These are phyloP conservation scores for Onygena corvina DNA, from an alignment of 2,329 filamentous ascomycete species.

Conservation along the genomic window DNA sequence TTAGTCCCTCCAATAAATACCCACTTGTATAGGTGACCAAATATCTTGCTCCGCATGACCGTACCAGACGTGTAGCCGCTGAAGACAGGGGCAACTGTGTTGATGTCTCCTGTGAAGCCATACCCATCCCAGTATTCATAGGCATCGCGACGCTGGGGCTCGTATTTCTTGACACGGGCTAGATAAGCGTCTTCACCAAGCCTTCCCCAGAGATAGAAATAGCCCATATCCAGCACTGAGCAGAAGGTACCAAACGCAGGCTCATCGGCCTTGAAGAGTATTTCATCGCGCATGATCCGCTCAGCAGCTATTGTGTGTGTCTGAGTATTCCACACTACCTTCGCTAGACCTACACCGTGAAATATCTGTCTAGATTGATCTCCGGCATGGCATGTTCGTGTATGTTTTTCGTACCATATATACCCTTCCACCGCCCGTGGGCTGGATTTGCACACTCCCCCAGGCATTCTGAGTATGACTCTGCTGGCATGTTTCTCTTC, in stretches of 20 bases:
- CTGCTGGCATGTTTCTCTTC: slow-evolving; percentile 2
- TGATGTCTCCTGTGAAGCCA: slow-evolving; percentile 10
- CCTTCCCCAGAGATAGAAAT: slow-evolving; percentile 14
- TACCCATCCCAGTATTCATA: slow-evolving; percentile 15
- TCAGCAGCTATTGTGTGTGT: slow-evolving; percentile 8
- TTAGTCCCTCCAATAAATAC: slow-evolving; percentile 12
- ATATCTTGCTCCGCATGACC: slow-evolving; percentile 12
- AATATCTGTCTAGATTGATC: background rate
- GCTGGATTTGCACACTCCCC: slow-evolving; percentile 10
- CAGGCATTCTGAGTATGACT: slow-evolving; percentile 9
- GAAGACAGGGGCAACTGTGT: slow-evolving; percentile 9
- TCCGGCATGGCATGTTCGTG: background rate
- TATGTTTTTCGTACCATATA: slow-evolving; percentile 13
- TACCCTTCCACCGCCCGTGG: slow-evolving; percentile 10
- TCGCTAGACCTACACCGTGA: slow-evolving; percentile 12
- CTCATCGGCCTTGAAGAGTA: slow-evolving; percentile 10
- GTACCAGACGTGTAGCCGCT: slow-evolving; percentile 11
- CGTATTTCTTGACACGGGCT: slow-evolving; percentile 10
- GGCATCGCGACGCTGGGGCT: slow-evolving; percentile 9
- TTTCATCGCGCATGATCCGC: slow-evolving; percentile 1
- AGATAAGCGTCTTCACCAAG: slow-evolving; percentile 12
- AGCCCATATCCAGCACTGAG: slow-evolving; percentile 8
- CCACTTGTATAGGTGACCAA: slow-evolving; percentile 14
- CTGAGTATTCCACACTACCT: slow-evolving; percentile 8
- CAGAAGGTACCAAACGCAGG: slow-evolving; percentile 16